Percentiles rank a stretch among this genome's conserved stretches.
Conservation (phyloP, 495 filamentous ascomycete species). For the Aspergillus bridgeri region DNA sequence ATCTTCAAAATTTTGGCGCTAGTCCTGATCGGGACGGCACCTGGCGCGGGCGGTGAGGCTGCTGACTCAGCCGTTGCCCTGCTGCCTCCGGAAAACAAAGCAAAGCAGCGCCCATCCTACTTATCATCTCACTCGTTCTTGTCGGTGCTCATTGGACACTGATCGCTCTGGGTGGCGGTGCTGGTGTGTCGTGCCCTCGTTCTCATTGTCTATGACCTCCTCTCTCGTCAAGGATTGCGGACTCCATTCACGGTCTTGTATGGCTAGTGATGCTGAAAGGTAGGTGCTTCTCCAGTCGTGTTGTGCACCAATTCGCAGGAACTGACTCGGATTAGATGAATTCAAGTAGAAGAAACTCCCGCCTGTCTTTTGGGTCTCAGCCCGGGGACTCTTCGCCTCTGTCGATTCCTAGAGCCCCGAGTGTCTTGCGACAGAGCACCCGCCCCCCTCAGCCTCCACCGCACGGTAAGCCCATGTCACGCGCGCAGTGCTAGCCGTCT, state of each 20-base stretch:
- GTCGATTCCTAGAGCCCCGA: slow-evolving; percentile 26
- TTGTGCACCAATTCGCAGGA: too few relatives aligned
- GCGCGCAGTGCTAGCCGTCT: neutral
- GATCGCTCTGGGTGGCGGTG: neutral
- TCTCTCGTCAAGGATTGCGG: neutral
- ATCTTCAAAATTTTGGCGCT: slow-evolving; percentile 45
- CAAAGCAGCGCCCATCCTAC: neutral
- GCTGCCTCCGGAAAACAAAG: slow-evolving; percentile 7
- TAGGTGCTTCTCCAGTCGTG: neutral
- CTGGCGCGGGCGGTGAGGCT: slow-evolving; percentile 15
- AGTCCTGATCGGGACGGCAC: slow-evolving; percentile 27
- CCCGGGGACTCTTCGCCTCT: slow-evolving; percentile 31
- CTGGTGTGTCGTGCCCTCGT: neutral
- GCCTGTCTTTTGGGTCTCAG: slow-evolving; percentile 32
- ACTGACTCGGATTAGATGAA: slow-evolving; percentile 27
- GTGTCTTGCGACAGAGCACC: slow-evolving; percentile 26
- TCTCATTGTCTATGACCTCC: neutral
- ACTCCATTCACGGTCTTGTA: neutral
- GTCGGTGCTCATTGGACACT: neutral
- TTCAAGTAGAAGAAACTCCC: slow-evolving; percentile 27
- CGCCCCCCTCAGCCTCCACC: slow-evolving; percentile 29
- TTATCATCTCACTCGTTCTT: neutral
- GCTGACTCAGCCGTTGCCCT: slow-evolving; percentile 33
- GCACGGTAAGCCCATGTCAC: slow-evolving; percentile 21
- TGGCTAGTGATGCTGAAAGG: neutral